Conservation (phyloP, 2,329 filamentous ascomycete species). For the Claviceps monticola region DNA sequence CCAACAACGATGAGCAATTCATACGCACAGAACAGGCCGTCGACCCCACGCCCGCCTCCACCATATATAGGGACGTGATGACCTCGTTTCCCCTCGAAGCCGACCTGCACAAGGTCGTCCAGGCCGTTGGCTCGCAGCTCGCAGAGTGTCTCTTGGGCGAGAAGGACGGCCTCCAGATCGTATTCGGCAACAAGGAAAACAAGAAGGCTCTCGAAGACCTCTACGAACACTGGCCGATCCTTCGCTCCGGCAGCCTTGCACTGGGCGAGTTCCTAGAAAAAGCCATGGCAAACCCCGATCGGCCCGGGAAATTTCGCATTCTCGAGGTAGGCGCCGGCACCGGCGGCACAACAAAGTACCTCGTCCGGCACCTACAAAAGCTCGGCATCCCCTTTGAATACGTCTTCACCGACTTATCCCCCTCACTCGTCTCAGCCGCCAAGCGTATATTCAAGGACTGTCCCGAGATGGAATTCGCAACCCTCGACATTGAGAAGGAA, state of each 20-base stretch:
- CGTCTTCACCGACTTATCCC: conserved; percentile 26
- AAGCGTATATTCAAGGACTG: conserved; percentile 5
- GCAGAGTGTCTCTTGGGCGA: background rate
- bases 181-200: background rate
- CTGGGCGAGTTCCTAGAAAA: background rate
- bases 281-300: background rate
- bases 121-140: background rate
- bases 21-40: background rate
- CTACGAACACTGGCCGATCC: background rate
- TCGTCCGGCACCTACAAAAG: conserved; percentile 18
- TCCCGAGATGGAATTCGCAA: conserved; percentile 6
- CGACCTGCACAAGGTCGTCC: background rate
- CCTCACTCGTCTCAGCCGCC: conserved; percentile 7
- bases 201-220: background rate
- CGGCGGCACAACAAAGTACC: conserved; percentile 19
- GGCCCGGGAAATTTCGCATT: background rate
- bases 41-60: background rate
- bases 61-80: background rate
- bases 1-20: background rate
- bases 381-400: conserved; percentile 20
- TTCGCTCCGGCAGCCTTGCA: background rate
- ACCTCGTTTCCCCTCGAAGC: background rate
- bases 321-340: conserved; percentile 15
- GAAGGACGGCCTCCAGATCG: background rate
- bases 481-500: conserved; percentile 9